Conservation (phyloP, 2,329 filamentous ascomycete species). For the Colletotrichum karsti region DNA sequence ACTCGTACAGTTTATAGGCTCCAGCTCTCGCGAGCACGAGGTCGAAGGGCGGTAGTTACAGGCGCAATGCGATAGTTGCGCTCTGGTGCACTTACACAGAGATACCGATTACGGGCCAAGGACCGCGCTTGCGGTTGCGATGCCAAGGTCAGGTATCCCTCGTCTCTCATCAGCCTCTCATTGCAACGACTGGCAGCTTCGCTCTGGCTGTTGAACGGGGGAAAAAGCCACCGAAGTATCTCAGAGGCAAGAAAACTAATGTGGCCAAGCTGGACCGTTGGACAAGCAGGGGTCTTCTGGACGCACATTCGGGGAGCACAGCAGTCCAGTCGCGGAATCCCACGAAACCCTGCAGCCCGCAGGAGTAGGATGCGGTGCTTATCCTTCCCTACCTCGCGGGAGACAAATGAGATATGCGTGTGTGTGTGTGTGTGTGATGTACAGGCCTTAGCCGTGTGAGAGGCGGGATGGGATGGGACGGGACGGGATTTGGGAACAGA, state of each 20-base stretch:
- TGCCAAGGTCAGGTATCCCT: too few species aligned
- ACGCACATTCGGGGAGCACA: neutral
- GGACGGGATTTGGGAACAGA: neutral
- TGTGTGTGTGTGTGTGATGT: too few species aligned
- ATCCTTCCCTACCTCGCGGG: neutral
- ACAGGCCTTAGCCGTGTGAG: neutral
- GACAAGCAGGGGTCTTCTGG: neutral
- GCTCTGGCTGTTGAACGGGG: neutral
- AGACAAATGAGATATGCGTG: neutral
- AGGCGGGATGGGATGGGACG: neutral
- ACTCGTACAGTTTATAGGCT: too few species aligned
- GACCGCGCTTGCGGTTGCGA: too few species aligned
- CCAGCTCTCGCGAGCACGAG: too few species aligned
- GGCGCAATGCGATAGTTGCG: too few species aligned
- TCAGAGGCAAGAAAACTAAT: neutral
- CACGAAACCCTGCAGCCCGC: conserved; percentile 17
- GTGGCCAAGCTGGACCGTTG: conserved; percentile 7
- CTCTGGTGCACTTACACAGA: too few species aligned
- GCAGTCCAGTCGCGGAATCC: conserved; percentile 13
- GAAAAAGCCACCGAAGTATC: neutral
- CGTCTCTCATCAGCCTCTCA: too few species aligned
- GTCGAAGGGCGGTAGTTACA: too few species aligned
- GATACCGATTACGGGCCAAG: too few species aligned
- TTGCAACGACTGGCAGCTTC: too few species aligned
- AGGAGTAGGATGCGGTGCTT: conserved; percentile 7